A percentile compares a stretch with the other conserved stretches of the same genome.
Conservation (phyloP, 1,284 basidiomycete genomes). For the Vanrija humicola region DNA sequence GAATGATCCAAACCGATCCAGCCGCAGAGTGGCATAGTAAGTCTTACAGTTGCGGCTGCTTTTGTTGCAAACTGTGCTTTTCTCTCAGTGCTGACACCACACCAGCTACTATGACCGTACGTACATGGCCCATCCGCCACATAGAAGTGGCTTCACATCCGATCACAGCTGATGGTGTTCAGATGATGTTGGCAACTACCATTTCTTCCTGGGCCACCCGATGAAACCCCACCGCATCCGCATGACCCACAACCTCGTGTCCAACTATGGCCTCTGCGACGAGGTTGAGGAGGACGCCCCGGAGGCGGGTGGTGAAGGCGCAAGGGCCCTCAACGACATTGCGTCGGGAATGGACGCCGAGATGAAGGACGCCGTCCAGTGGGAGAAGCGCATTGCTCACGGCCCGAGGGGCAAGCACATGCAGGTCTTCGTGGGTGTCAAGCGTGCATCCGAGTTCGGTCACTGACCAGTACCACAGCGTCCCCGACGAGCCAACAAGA, state of each 20-base stretch:
- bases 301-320: constrained; percentile 24
- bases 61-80: neutral
- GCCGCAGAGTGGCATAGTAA: constrained; percentile 22
- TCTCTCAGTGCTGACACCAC: neutral
- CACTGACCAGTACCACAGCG: constrained; percentile 52
- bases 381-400: constrained; percentile 27
- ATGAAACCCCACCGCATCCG: constrained; percentile 95
- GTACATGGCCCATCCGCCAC: neutral
- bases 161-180: neutral
- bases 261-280: constrained; percentile 72
- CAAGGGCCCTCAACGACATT: constrained; percentile 26
- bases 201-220: constrained; percentile 81
- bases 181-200: constrained; percentile 52
- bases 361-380: constrained; percentile 24
- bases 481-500: constrained; percentile 73
- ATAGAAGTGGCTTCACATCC: too few species aligned
- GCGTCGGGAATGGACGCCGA: constrained; percentile 14
- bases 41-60: constrained; percentile 1
- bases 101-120: constrained; percentile 37
- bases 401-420: constrained; percentile 56
- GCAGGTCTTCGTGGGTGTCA: constrained; percentile 73
- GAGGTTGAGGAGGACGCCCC: constrained; percentile 28
- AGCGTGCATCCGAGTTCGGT: neutral
- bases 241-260: constrained; percentile 87
- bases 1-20: constrained; percentile 18